Evolutionary conservation across 768 basidiomycete genomes (phyloP).

Genomic region (Termitomyces sp.): DNA sequence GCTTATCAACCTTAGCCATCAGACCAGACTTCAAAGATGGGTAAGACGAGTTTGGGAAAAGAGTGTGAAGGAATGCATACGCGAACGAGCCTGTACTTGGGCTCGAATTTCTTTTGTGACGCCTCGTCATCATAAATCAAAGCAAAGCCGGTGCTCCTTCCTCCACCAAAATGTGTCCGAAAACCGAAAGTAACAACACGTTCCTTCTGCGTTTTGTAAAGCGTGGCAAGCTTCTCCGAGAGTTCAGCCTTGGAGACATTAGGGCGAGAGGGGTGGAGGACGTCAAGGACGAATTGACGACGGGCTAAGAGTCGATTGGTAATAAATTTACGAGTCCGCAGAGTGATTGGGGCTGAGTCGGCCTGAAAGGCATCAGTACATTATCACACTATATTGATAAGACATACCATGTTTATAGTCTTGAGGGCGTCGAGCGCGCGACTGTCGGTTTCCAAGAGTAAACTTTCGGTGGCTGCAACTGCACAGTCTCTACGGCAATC

Average conservation of each 20-base stretch:
- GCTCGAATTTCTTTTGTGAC: slow-evolving; percentile 96
- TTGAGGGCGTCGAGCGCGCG: slow-evolving; percentile 36
- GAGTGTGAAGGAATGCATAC: slow-evolving; percentile 44
- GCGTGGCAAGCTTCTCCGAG: slow-evolving; percentile 81
- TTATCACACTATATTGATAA: slow-evolving; percentile 2
- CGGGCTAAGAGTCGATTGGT: slow-evolving; percentile 96
- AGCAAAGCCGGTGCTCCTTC: slow-evolving; percentile 93
- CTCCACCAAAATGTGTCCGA: slow-evolving; percentile 96
- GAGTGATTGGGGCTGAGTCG: slow-evolving; percentile 79
- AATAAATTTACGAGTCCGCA: slow-evolving; percentile 99
- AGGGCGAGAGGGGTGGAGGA: slow-evolving; percentile 92
- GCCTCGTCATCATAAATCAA: slow-evolving; percentile 96
- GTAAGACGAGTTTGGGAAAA: background rate
- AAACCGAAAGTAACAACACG: slow-evolving; percentile 94
- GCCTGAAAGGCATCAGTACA: slow-evolving; percentile 38
- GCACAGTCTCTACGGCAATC: slow-evolving; percentile 35
- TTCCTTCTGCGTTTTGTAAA: slow-evolving; percentile 91
- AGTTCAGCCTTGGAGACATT: slow-evolving; percentile 93
- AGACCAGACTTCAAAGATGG: slow-evolving; percentile 51
- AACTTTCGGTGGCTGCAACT: slow-evolving; percentile 33
- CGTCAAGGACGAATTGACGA: slow-evolving; percentile 92
- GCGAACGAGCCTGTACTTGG: slow-evolving; percentile 89
- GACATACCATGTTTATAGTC: slow-evolving; percentile 19
- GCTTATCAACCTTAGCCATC: slow-evolving; percentile 72
- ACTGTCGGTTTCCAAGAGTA: slow-evolving; percentile 19